These are phyloP conservation scores for Eucalyptus sideroxylon DNA, from an alignment of 345 rosid genomes.

Conservation along the genomic window DNA sequence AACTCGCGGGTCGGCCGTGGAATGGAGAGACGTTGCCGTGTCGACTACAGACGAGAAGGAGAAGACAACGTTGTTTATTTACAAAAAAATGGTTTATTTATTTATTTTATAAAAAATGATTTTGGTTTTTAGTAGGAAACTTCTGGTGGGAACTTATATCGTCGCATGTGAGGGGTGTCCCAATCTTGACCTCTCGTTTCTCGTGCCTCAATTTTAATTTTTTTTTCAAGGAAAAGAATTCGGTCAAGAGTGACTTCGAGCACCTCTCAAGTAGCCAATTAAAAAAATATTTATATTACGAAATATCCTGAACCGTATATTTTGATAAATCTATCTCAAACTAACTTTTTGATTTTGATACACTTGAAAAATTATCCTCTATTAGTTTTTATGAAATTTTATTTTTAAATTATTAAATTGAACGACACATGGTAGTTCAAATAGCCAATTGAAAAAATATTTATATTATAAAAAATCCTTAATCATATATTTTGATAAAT, in stretches of 20 bases:
- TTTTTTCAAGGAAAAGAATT: background rate
- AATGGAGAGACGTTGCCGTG: background rate
- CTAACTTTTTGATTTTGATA: too few species aligned
- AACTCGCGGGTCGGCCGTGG: background rate
- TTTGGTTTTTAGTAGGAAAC: background rate
- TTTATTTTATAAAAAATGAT: background rate
- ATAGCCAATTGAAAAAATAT: too few species aligned
- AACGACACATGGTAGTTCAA: fast-evolving
- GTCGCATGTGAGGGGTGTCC: background rate
- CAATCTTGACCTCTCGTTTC: background rate
- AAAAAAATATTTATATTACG: too few species aligned
- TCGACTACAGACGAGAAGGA: background rate
- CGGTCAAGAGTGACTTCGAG: background rate
- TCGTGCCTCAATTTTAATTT: background rate
- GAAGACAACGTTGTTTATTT: background rate
- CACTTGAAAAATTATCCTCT: too few species aligned
- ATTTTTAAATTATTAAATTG: too few species aligned
- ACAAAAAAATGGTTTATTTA: background rate
- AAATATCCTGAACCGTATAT: fast-evolving
- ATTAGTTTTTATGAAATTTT: too few species aligned
- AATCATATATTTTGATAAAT: too few species aligned
- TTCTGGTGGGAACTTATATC: background rate
- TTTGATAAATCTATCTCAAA: too few species aligned
- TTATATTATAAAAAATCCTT: too few species aligned
- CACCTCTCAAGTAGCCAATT: background rate